Evolutionary conservation across 208 protist genomes (phyloP).

Genomic region (Leptomonas seymouri): DNA sequence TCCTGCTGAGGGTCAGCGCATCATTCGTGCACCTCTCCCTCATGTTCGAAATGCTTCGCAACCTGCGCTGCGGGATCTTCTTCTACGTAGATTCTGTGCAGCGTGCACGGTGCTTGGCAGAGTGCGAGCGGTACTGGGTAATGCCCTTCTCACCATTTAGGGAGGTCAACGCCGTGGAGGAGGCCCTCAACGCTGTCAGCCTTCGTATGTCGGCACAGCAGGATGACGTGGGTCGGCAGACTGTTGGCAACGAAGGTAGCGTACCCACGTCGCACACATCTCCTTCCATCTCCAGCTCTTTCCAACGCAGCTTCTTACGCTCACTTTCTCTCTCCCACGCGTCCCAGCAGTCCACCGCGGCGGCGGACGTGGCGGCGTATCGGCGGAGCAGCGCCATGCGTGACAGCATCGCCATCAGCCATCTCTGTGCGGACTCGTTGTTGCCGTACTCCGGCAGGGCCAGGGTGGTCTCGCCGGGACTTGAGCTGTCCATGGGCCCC

Average conservation of each 20-base stretch:
- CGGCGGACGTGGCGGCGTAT: not conserved
- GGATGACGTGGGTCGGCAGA: not conserved
- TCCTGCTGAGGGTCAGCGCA: not conserved
- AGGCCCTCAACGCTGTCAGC: slow-evolving; percentile 13
- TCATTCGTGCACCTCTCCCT: slow-evolving; percentile 9
- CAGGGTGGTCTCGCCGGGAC: not conserved
- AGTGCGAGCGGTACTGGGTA: slow-evolving; percentile 17
- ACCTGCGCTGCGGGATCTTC: slow-evolving; percentile 2
- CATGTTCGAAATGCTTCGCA: slow-evolving; percentile 11
- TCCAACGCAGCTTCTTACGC: not conserved
- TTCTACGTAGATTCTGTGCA: slow-evolving; percentile 22
- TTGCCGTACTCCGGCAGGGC: not conserved
- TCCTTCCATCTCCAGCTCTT: not conserved
- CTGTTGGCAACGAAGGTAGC: not conserved
- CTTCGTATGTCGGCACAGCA: slow-evolving; percentile 3
- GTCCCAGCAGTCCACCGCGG: not conserved
- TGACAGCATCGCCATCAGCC: not conserved
- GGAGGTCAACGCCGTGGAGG: slow-evolving; percentile 18
- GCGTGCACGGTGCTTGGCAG: slow-evolving; percentile 6
- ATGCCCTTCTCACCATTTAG: slow-evolving; percentile 9
- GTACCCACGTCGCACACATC: not conserved
- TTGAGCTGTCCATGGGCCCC: not conserved
- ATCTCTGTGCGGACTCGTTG: not conserved
- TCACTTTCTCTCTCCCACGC: not conserved
- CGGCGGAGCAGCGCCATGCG: not conserved